phyloP scores from a whole-genome alignment of 2,329 filamentous ascomycete genomes.

The Calycina marina region DNA sequence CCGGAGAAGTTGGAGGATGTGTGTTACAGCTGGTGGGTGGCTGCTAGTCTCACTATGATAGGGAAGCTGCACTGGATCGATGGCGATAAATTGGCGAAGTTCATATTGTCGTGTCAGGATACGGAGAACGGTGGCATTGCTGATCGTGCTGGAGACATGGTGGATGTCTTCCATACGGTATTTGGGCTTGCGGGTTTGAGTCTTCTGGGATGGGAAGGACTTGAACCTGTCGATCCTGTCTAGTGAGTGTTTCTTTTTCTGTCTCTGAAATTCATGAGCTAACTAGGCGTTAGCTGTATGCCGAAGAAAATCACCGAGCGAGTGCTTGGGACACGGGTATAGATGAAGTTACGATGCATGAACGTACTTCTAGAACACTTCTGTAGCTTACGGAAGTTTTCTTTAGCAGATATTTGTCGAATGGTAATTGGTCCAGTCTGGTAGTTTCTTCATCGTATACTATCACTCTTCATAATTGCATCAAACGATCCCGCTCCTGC shows the following conservation, averaged over 20 bases:
- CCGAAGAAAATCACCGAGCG: conserved; percentile 51
- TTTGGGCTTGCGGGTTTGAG: conserved; percentile 85
- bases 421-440: too few relatives aligned
- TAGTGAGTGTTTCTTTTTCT: conserved; percentile 41
- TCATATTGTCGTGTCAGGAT: conserved; percentile 85
- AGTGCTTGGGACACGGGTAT: conserved; percentile 31
- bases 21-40: conserved; percentile 98
- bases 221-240: conserved; percentile 71
- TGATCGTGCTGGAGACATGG: conserved; percentile 84
- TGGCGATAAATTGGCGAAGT: conserved; percentile 57
- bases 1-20: conserved; percentile 95
- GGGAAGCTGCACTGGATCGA: conserved; percentile 87
- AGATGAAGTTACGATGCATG: not conserved
- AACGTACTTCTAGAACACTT: not conserved
- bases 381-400: too few relatives aligned
- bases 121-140: conserved; percentile 70
- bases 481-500: too few relatives aligned
- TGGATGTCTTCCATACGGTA: conserved; percentile 90
- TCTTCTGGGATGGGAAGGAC: conserved; percentile 60
- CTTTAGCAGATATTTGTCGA: too few relatives aligned
- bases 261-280: conserved; percentile 4
- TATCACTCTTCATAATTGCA: too few relatives aligned
- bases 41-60: conserved; percentile 84
- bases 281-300: conserved; percentile 40
- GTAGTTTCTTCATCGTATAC: too few relatives aligned